These are phyloP conservation scores for Penicillium salamii DNA, from an alignment of 495 filamentous ascomycete genomes.

Conservation along the genomic window DNA sequence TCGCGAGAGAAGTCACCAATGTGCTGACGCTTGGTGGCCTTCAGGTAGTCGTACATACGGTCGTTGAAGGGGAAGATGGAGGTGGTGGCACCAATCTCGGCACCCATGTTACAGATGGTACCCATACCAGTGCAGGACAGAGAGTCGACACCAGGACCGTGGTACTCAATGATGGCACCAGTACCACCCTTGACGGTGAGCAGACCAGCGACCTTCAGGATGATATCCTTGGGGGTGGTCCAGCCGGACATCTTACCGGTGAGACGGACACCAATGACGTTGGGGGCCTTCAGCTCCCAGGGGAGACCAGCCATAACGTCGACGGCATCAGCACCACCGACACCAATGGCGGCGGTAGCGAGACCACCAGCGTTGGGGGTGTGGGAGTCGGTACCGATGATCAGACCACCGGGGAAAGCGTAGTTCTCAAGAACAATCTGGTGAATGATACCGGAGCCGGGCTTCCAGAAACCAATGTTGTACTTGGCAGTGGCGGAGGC, in stretches of 20 bases:
- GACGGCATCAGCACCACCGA: slow-evolving; percentile 97
- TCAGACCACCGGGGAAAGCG: slow-evolving; percentile 94
- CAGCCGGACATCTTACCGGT: slow-evolving; percentile 89
- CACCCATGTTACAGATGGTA: slow-evolving; percentile 78
- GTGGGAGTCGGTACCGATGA: slow-evolving; percentile 99
- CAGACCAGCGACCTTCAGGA: slow-evolving; percentile 96
- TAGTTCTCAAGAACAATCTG: slow-evolving; percentile 99
- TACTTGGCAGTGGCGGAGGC: slow-evolving; percentile 95
- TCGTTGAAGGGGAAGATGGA: slow-evolving; percentile 99
- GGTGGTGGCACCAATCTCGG: slow-evolving; percentile 95
- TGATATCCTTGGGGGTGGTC: slow-evolving; percentile 96
- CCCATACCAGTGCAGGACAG: slow-evolving; percentile 67
- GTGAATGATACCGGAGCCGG: slow-evolving; percentile 98
- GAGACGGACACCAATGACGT: slow-evolving; percentile 93
- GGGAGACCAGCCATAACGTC: slow-evolving; percentile 98
- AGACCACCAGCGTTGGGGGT: slow-evolving; percentile 98
- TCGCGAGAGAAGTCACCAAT: slow-evolving; percentile 86
- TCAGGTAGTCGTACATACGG: slow-evolving; percentile 93
- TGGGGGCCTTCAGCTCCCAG: slow-evolving; percentile 98
- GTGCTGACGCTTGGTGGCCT: slow-evolving; percentile 82
- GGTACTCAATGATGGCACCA: slow-evolving; percentile 94
- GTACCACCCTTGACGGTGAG: slow-evolving; percentile 98
- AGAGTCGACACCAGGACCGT: slow-evolving; percentile 77
- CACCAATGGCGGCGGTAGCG: slow-evolving; percentile 93
- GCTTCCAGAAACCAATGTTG: slow-evolving; percentile 99